phyloP scores from a whole-genome alignment of 2,329 filamentous ascomycete species.

The Fusarium sp. region DNA sequence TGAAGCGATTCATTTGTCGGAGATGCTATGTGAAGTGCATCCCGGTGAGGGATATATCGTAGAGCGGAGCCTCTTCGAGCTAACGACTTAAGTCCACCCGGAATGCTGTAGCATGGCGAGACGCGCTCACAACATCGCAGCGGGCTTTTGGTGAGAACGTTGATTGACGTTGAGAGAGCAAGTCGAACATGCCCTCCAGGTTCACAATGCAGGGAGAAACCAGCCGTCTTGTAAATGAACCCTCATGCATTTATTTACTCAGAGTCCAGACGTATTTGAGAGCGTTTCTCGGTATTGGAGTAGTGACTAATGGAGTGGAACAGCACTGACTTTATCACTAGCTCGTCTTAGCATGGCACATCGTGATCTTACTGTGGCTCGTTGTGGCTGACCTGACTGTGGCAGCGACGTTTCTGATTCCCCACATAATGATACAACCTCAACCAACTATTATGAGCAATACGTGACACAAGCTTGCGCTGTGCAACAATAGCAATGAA shows the following conservation, averaged over 20 bases:
- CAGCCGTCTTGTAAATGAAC: too few relatives aligned
- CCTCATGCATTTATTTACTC: too few relatives aligned
- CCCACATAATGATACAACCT: not conserved
- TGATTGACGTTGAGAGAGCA: too few relatives aligned
- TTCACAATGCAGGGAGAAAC: too few relatives aligned
- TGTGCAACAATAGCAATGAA: not conserved
- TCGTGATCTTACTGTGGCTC: not conserved
- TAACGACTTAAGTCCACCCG: fast-evolving
- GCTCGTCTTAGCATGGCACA: not conserved
- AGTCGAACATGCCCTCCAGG: too few relatives aligned
- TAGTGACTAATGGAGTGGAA: not conserved
- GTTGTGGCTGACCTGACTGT: not conserved
- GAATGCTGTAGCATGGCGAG: fast-evolving
- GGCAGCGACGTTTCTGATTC: not conserved
- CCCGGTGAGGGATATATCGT: too few relatives aligned
- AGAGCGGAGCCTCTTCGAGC: too few relatives aligned
- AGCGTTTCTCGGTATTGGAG: fast-evolving
- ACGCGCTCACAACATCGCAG: too few relatives aligned
- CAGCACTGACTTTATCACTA: not conserved
- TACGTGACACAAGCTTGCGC: not conserved
- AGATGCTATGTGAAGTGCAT: too few relatives aligned
- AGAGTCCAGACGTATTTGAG: too few relatives aligned
- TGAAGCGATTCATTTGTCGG: too few relatives aligned
- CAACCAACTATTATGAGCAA: not conserved
- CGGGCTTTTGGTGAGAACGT: too few relatives aligned